Percentiles rank a stretch among this genome's conserved stretches.
These are phyloP conservation scores for Amyloporia xantha DNA, from an alignment of 768 basidiomycete genomes.

Conservation along the genomic window DNA sequence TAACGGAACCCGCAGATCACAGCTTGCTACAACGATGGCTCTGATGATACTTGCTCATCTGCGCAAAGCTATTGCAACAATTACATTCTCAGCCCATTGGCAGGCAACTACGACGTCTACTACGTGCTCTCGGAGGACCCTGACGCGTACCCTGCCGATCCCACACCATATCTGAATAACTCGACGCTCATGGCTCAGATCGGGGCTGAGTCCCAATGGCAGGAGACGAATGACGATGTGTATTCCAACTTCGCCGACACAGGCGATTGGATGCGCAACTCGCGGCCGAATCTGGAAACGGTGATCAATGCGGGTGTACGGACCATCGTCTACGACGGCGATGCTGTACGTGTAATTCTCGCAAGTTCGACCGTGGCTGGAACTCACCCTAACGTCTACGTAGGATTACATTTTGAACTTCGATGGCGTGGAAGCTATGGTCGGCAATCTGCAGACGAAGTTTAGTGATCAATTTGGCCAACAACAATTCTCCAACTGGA, in stretches of 20 bases:
- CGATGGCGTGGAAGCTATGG: constrained; percentile 52
- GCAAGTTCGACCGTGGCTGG: too few species aligned
- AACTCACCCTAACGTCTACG: not conserved
- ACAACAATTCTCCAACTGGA: constrained; percentile 41
- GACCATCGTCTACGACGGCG: constrained; percentile 50
- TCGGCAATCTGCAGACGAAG: constrained; percentile 40
- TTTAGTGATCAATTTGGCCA: constrained; percentile 35
- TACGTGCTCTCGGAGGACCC: constrained; percentile 37
- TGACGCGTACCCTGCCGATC: constrained; percentile 43
- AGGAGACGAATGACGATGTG: constrained; percentile 33
- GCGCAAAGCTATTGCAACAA: constrained; percentile 58
- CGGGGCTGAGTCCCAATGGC: constrained; percentile 40
- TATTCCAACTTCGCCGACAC: constrained; percentile 41
- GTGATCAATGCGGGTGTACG: constrained; percentile 54
- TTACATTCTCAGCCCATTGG: constrained; percentile 45
- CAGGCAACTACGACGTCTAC: constrained; percentile 52
- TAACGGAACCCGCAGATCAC: constrained; percentile 33
- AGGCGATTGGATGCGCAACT: constrained; percentile 54
- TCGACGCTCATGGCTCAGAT: constrained; percentile 29
- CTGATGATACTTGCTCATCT: constrained; percentile 43
- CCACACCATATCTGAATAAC: constrained; percentile 25
- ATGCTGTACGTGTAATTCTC: constrained; percentile 38
- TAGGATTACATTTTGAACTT: constrained; percentile 49
- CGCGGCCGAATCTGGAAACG: constrained; percentile 41
- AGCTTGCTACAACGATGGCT: constrained; percentile 41